Evolutionary conservation across 371 early-diverging fungal species (phyloP).

Genomic region (Antonospora locustae): DNA sequence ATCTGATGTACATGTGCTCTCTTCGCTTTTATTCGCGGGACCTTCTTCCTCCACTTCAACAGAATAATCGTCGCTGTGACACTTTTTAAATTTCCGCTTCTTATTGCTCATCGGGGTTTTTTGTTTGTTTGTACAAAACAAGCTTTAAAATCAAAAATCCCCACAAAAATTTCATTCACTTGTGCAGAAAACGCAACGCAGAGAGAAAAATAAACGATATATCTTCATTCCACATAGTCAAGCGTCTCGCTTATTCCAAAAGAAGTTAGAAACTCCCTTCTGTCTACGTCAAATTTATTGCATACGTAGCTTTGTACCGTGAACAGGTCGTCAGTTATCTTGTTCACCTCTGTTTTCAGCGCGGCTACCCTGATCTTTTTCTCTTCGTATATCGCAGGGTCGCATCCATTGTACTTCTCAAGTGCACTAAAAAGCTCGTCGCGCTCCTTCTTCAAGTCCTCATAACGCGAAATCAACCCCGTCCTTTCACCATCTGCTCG

Average conservation of each 20-base stretch:
- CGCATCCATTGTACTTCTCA: constrained; percentile 5
- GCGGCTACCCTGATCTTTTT: constrained; percentile 1
- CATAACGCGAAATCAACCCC: constrained; percentile 47
- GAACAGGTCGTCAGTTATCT: constrained; percentile 68
- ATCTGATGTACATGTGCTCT: too few species aligned
- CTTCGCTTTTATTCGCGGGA: too few species aligned
- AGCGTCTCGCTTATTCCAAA: constrained; percentile 67
- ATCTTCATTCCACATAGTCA: too few species aligned
- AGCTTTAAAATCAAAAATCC: too few species aligned
- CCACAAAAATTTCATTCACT: too few species aligned
- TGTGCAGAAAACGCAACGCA: too few species aligned
- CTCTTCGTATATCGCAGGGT: constrained; percentile 9
- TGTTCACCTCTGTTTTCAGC: constrained; percentile 20
- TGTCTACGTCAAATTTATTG: constrained; percentile 62
- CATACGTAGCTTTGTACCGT: constrained; percentile 65
- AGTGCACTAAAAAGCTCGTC: constrained; percentile 17
- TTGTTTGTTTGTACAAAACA: too few species aligned
- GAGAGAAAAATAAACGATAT: too few species aligned
- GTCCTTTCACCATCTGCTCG: constrained; percentile 52
- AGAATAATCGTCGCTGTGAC: too few species aligned
- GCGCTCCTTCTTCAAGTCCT: constrained; percentile 1
- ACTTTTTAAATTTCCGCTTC: too few species aligned
- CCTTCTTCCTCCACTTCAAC: too few species aligned
- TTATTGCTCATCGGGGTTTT: too few species aligned
- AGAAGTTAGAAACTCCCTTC: constrained; percentile 59